Base-by-base conservation (phyloP, 257 asterid genomes). In the Mentha longifolia region DNA sequence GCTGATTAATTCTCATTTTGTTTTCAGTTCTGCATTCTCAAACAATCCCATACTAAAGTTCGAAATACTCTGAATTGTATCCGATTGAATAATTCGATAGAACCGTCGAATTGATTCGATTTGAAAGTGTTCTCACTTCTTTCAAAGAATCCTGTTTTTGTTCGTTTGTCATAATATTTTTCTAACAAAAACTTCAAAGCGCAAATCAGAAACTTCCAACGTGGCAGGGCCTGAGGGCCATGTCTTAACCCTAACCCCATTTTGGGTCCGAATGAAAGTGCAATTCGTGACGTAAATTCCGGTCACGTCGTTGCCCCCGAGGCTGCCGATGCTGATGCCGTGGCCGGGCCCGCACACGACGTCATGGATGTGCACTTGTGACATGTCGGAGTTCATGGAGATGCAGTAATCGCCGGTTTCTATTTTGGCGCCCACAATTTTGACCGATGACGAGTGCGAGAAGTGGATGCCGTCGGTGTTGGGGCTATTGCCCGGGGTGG, bases 41-140 rank as follows among this genome's bases (percentile, higher is more conserved):
- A n/a, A n/a, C n/a, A n/a, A n/a, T n/a, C n/a, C n/a, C n/a, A n/a
- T n/a, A n/a, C n/a, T n/a, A n/a, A n/a, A n/a, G n/a, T n/a, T n/a
- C n/a, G n/a, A n/a, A n/a, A n/a, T n/a, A n/a, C n/a, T n/a, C n/a
- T n/a, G n/a, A n/a, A n/a, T n/a, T n/a, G n/a, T n/a, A n/a, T n/a
- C n/a, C n/a, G n/a, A n/a, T n/a, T n/a, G n/a, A n/a, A n/a, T n/a
- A n/a, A n/a, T n/a, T n/a, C n/a, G n/a, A n/a, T n/a, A n/a, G n/a
- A n/a, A n/a, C n/a, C n/a, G n/a, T n/a, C n/a, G n/a, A n/a, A n/a
- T n/a, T n/a, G n/a, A n/a, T n/a, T n/a, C n/a, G n/a, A n/a, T n/a
- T 82, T 94, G 82, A 97, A 97, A 9, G 97, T 94, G 79, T 46
- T 45, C 37, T n/a, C n/a, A n/a, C n/a, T n/a, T n/a, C n/a, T n/a